Percentiles rank a stretch among this genome's conserved stretches.
phyloP scores from a whole-genome alignment of 768 basidiomycete species.

The Clavaria fumosa region DNA sequence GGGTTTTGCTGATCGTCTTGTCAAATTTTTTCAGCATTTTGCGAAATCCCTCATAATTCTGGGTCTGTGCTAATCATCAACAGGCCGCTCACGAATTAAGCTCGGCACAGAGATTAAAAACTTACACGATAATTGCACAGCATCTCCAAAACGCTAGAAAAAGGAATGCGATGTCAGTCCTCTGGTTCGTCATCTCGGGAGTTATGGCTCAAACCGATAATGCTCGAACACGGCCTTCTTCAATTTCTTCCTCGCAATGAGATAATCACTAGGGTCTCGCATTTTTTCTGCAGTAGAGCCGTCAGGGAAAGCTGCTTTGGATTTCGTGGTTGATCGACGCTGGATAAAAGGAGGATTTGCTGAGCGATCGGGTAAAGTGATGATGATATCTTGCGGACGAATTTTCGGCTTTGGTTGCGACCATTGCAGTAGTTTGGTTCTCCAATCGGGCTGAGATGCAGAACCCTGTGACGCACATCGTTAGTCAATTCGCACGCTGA shows the following conservation, averaged over 20 bases:
- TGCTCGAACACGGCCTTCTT: slow-evolving; percentile 74
- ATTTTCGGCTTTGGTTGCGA: background rate
- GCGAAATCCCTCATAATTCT: slow-evolving; percentile 84
- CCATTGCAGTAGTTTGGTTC: background rate
- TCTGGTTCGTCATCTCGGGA: background rate
- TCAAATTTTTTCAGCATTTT: slow-evolving; percentile 81
- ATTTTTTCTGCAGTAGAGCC: slow-evolving; percentile 5
- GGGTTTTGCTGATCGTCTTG: slow-evolving; percentile 62
- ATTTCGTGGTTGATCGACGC: background rate
- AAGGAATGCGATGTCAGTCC: background rate
- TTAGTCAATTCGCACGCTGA: too few relatives aligned
- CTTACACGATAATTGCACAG: slow-evolving; percentile 81
- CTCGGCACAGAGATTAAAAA: background rate
- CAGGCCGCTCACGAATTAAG: too few relatives aligned
- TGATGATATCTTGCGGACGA: background rate
- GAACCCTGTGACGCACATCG: too few relatives aligned
- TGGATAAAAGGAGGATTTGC: background rate
- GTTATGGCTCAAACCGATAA: slow-evolving; percentile 43
- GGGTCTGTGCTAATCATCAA: slow-evolving; percentile 37
- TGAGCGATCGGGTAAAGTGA: background rate
- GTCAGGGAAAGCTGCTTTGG: background rate
- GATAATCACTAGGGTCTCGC: slow-evolving; percentile 64
- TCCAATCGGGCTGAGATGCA: background rate
- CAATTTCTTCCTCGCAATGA: slow-evolving; percentile 69
- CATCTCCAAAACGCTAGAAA: slow-evolving; percentile 53